Evolutionary conservation across 2,329 filamentous ascomycete genomes (phyloP), one percentile per base, ranked within the genome.

Genomic region (Monilinia aucupariae): DNA sequence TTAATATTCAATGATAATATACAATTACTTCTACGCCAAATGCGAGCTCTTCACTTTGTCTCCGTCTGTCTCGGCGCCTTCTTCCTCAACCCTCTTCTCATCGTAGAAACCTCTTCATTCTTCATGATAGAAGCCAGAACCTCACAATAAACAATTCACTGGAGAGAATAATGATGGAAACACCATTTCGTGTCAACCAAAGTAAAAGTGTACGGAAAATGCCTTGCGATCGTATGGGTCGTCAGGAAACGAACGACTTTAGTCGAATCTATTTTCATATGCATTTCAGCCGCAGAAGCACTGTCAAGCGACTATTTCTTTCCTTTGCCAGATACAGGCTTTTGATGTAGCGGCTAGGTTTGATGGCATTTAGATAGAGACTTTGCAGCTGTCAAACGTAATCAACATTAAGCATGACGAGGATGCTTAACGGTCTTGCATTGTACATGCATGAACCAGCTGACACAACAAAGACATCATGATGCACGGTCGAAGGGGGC

Each of bases 1-100:
- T 49, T 61, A 63, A 51, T 53, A 41, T 48, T 61, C 37, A 64
- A 64, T 64, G 56, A 64, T 64, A 64, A 61, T 61, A 20, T 61
- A 61, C 50, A 64, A 54, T 49, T 47, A 17, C 54, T 58, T 22
- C 32, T 34, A 22, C 41, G 17, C 41, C n/a, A 20, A 20, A 20
- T 25, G 30, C 27, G 13, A 61, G n/a, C 50, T 49, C n/a, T 61
- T 32, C 32, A n/a, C 34, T 50, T 37, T 50, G 8, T 53, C 30
- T 41, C 25, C 45, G 25, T 47, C 32, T 22, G 32, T 25, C 2
- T 27, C 20, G 27, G 37, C n/a, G 10, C 15, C 32, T 17, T n/a
- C 20, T 43, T 30, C 10, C 34, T 32, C 41, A 22, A 54, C 32
- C 20, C 41, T 30, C 32, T 32, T 17, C 22, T 47, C 22, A 47